Evolutionary conservation across 306 rosid genomes (phyloP).

Genomic region (Pterocarpus macrocarpus): DNA sequence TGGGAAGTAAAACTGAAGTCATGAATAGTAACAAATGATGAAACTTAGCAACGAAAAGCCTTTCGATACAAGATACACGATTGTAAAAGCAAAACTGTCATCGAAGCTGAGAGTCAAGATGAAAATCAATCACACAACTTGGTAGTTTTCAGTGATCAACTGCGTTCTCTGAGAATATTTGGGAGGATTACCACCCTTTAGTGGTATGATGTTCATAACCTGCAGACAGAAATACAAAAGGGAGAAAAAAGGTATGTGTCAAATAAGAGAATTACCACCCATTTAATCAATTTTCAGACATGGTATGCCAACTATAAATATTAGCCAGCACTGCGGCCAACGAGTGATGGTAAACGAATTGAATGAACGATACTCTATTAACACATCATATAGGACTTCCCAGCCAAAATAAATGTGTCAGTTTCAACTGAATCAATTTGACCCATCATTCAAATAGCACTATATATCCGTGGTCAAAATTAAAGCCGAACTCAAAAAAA

Average conservation of each 20-base stretch:
- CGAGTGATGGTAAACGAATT: not conserved
- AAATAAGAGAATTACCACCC: not conserved
- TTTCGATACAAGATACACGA: constrained; percentile 27
- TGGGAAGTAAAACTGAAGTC: constrained; percentile 29
- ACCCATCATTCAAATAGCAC: constrained; percentile 13
- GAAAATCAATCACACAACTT: constrained; percentile 67
- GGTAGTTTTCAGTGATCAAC: constrained; percentile 84
- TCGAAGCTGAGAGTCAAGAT: constrained; percentile 27
- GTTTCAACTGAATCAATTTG: constrained; percentile 30
- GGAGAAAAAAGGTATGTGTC: not conserved
- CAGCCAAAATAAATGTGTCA: not conserved
- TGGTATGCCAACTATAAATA: not conserved
- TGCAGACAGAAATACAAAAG: constrained; percentile 38
- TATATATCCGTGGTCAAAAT: not conserved
- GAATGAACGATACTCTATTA: not conserved
- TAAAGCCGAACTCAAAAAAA: constrained; percentile 18
- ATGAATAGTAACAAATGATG: constrained; percentile 32
- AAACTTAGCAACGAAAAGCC: constrained; percentile 32
- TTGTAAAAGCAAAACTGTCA: constrained; percentile 35
- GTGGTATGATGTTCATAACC: constrained; percentile 77
- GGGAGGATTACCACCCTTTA: constrained; percentile 83
- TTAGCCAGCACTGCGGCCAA: not conserved
- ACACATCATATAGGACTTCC: not conserved
- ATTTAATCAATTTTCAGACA: constrained; percentile 20
- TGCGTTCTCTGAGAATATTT: constrained; percentile 88